Evolutionary conservation across 805 yeast genomes (phyloP).

Genomic region (Hanseniaspora lachancei): DNA sequence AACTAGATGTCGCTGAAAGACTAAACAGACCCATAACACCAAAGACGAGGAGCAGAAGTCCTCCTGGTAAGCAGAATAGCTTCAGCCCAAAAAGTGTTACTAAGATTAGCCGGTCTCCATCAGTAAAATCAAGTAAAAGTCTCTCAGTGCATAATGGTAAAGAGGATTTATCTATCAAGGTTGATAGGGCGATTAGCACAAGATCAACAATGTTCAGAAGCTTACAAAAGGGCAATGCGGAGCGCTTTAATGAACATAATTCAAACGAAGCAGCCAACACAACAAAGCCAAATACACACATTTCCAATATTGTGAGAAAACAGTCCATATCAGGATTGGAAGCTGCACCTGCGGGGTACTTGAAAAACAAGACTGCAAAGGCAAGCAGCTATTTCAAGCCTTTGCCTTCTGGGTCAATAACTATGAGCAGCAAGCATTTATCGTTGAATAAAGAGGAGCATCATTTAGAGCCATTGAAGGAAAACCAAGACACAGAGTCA

Average conservation of each 20-base stretch:
- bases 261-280: neutral
- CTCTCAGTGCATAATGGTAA: neutral
- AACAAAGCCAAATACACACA: neutral
- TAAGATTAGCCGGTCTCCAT: neutral
- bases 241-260: neutral
- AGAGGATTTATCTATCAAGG: neutral
- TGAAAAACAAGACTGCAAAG: neutral
- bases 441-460: neutral
- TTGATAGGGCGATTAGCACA: neutral
- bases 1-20: neutral
- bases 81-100: neutral
- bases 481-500: neutral
- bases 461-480: neutral
- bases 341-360: neutral
- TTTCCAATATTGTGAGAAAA: neutral
- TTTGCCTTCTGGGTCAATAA: slow-evolving; percentile 6
- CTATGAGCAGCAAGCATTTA: neutral
- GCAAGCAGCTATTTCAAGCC: slow-evolving; percentile 11
- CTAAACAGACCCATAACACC: neutral
- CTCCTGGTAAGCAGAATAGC: neutral
- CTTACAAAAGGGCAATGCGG: neutral
- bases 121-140: neutral
- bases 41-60: neutral
- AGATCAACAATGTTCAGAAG: neutral
- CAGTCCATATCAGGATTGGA: slow-evolving; percentile 2